Evolutionary conservation across 1,139 yeast species (phyloP).

Genomic region (Pichia terricola): DNA sequence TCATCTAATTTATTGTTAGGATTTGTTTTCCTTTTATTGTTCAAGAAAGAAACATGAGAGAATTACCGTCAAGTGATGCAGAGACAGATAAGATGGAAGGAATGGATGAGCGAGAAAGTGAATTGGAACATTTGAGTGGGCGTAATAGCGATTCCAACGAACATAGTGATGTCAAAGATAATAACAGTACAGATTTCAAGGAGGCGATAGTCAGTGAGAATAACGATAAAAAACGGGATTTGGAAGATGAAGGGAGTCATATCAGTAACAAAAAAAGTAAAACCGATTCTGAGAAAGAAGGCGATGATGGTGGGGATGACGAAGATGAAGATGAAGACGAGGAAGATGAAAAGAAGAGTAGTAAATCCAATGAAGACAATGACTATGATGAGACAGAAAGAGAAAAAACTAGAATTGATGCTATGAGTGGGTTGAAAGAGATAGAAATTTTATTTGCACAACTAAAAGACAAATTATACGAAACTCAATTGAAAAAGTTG

Average conservation of each 20-base stretch:
- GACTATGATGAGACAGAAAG: slow-evolving; percentile 13
- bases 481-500: slow-evolving; percentile 62
- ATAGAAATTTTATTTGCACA: slow-evolving; percentile 83
- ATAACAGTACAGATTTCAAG: slow-evolving; percentile 2
- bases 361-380: slow-evolving; percentile 1
- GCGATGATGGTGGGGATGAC: neutral
- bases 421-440: slow-evolving; percentile 58
- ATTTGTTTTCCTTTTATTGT: too few relatives aligned
- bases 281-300: neutral
- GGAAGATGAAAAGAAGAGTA: slow-evolving; percentile 1
- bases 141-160: slow-evolving; percentile 9
- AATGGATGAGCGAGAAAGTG: slow-evolving; percentile 28
- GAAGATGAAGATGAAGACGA: slow-evolving; percentile 2
- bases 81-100: slow-evolving; percentile 72
- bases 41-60: neutral
- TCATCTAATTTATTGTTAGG: too few relatives aligned
- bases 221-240: neutral
- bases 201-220: neutral
- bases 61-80: slow-evolving; percentile 44
- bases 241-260: neutral
- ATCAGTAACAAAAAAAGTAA: neutral
- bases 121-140: slow-evolving; percentile 27
- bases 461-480: slow-evolving; percentile 67
- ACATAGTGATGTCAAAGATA: slow-evolving; percentile 8
- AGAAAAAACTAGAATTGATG: slow-evolving; percentile 48